These are phyloP conservation scores for Agrocybe chaxingu DNA, from an alignment of 768 basidiomycete species.

Conservation along the genomic window DNA sequence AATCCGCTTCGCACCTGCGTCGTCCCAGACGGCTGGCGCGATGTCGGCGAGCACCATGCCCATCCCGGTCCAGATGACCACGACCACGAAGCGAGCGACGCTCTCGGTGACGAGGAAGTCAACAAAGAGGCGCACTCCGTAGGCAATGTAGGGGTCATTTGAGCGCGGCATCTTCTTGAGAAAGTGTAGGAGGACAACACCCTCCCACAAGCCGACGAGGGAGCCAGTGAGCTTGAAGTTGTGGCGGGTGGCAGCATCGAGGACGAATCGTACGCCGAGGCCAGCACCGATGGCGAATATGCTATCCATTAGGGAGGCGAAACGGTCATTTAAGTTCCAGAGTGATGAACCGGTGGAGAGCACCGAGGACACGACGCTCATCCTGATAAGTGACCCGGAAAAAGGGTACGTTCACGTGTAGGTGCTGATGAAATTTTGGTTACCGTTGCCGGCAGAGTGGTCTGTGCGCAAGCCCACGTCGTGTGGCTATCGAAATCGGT, in stretches of 20 bases:
- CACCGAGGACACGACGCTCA: slow-evolving; percentile 34
- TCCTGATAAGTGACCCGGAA: slow-evolving; percentile 16
- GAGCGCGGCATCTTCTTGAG: slow-evolving; percentile 62
- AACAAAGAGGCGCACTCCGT: slow-evolving; percentile 65
- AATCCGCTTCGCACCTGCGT: slow-evolving; percentile 31
- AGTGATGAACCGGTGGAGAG: slow-evolving; percentile 28
- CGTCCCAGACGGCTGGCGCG: slow-evolving; percentile 35
- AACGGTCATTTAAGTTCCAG: slow-evolving; percentile 30
- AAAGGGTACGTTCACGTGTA: slow-evolving; percentile 12
- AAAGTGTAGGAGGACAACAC: slow-evolving; percentile 71
- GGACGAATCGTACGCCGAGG: slow-evolving; percentile 59
- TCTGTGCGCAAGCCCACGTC: background rate
- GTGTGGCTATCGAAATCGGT: no score
- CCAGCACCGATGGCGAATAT: slow-evolving; percentile 67
- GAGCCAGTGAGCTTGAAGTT: slow-evolving; percentile 56
- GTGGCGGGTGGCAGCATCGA: slow-evolving; percentile 49
- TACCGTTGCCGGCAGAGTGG: background rate
- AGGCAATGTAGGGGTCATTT: slow-evolving; percentile 66
- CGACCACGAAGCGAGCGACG: slow-evolving; percentile 32
- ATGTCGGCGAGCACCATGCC: slow-evolving; percentile 42
- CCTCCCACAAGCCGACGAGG: slow-evolving; percentile 78
- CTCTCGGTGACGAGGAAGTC: slow-evolving; percentile 67
- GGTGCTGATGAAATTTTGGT: slow-evolving; percentile 5
- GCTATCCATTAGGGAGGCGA: slow-evolving; percentile 58
- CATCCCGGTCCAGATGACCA: slow-evolving; percentile 38